A percentile compares a stretch with the other conserved stretches of the same genome.
phyloP scores from a whole-genome alignment of 257 asterid species.

The Nemophila menziesii region DNA sequence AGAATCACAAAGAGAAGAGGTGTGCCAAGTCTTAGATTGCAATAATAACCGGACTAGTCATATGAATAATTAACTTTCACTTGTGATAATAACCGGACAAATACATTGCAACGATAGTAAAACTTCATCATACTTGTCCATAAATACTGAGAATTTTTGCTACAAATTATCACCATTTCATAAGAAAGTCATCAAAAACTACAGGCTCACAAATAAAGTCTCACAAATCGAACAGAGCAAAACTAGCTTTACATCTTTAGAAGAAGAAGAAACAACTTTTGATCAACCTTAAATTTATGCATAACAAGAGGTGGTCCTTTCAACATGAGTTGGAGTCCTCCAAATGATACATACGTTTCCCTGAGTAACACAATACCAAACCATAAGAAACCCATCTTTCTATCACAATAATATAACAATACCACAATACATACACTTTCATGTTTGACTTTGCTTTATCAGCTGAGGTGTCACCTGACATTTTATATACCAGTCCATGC shows the following conservation, averaged over 20 bases:
- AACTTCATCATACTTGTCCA: too few species aligned
- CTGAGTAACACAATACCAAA: slow-evolving; percentile 22
- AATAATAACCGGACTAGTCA: too few species aligned
- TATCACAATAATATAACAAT: too few species aligned
- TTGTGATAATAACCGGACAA: too few species aligned
- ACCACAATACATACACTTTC: not conserved
- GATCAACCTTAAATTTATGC: slow-evolving; percentile 46
- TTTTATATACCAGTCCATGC: slow-evolving; percentile 81
- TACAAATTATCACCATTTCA: too few species aligned
- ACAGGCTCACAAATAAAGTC: too few species aligned
- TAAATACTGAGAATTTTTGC: too few species aligned
- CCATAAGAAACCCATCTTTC: not conserved
- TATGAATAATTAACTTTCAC: too few species aligned
- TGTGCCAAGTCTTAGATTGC: not conserved
- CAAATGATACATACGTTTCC: slow-evolving; percentile 56
- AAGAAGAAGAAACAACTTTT: slow-evolving; percentile 65
- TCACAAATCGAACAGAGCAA: not conserved
- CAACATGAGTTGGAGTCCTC: slow-evolving; percentile 87
- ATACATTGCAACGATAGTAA: too few species aligned
- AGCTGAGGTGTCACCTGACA: slow-evolving; percentile 37
- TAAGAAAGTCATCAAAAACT: too few species aligned
- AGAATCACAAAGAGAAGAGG: not conserved
- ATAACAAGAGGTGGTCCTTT: slow-evolving; percentile 44
- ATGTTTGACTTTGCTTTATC: not conserved
- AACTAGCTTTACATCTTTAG: slow-evolving; percentile 51